Evolutionary conservation across 768 basidiomycete genomes (phyloP).

Genomic region (Lentinula sp.): DNA sequence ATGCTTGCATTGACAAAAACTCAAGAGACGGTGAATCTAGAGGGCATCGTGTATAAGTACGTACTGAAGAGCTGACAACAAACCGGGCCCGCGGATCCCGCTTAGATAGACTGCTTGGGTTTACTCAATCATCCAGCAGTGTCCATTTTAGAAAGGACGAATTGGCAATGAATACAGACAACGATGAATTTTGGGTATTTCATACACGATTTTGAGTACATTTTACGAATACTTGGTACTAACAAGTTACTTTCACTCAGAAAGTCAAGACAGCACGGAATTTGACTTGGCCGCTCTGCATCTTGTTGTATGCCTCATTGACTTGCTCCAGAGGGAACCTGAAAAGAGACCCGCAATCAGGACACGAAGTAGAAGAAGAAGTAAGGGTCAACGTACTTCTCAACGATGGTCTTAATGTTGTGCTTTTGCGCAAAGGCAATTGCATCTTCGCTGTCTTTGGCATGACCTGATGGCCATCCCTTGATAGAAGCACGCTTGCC

Average conservation of each 20-base stretch:
- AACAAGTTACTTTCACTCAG: not conserved
- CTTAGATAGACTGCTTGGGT: too few species aligned
- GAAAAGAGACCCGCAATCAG: not conserved
- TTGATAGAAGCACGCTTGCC: not conserved
- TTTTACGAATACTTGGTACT: not conserved
- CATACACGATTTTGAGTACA: not conserved
- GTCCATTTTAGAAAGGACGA: too few species aligned
- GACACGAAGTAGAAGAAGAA: not conserved
- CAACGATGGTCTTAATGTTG: not conserved
- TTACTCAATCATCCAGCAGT: too few species aligned
- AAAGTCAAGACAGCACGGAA: not conserved
- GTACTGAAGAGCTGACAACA: too few species aligned
- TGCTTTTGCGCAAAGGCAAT: slow-evolving; percentile 1
- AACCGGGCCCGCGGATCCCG: too few species aligned
- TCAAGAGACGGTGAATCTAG: too few species aligned
- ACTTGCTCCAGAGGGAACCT: not conserved
- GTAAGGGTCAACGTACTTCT: not conserved
- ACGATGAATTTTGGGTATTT: not conserved
- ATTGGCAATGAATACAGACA: not conserved
- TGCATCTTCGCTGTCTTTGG: not conserved
- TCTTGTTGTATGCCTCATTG: not conserved
- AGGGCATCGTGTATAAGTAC: too few species aligned
- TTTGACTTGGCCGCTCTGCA: not conserved
- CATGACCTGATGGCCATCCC: not conserved
- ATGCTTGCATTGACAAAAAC: too few species aligned